Evolutionary conservation across 176 grass and related monocot genomes (phyloP).

Genomic region (Thinopyrum elongatum): DNA sequence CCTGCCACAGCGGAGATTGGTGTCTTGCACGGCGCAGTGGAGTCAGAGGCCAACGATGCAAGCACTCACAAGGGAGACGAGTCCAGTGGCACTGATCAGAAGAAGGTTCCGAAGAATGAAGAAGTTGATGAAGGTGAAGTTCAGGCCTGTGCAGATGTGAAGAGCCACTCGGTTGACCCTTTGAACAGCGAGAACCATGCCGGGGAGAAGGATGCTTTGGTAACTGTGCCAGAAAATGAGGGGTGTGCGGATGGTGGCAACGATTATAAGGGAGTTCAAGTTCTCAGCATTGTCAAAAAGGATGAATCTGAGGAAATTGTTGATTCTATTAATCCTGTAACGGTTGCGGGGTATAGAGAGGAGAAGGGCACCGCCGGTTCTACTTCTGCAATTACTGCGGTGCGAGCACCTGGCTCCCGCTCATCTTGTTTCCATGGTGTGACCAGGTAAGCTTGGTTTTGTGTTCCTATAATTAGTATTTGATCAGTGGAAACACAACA

Average conservation of each 20-base stretch:
- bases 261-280: background rate
- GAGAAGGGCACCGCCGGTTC: slow-evolving; percentile 25
- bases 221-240: slow-evolving; percentile 23
- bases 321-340: slow-evolving; percentile 16
- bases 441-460: slow-evolving; percentile 47
- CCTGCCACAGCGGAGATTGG: background rate
- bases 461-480: slow-evolving; percentile 16
- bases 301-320: slow-evolving; percentile 36
- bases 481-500: background rate
- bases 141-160: background rate
- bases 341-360: background rate
- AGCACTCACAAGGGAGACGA: background rate
- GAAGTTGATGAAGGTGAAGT: slow-evolving; percentile 21
- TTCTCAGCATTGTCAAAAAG: slow-evolving; percentile 45
- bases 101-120: slow-evolving; percentile 34
- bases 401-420: slow-evolving; percentile 39
- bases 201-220: background rate
- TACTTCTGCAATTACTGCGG: slow-evolving; percentile 17
- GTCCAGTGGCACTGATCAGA: background rate
- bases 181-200: background rate
- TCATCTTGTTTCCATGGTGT: slow-evolving; percentile 86
- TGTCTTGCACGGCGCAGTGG: background rate
- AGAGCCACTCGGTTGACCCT: background rate
- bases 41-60: background rate
- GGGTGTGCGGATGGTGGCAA: background rate